Evolutionary conservation across 2,329 filamentous ascomycete genomes (phyloP), one percentile per base, ranked within the genome.

Genomic region (Fusarium agapanthi): DNA sequence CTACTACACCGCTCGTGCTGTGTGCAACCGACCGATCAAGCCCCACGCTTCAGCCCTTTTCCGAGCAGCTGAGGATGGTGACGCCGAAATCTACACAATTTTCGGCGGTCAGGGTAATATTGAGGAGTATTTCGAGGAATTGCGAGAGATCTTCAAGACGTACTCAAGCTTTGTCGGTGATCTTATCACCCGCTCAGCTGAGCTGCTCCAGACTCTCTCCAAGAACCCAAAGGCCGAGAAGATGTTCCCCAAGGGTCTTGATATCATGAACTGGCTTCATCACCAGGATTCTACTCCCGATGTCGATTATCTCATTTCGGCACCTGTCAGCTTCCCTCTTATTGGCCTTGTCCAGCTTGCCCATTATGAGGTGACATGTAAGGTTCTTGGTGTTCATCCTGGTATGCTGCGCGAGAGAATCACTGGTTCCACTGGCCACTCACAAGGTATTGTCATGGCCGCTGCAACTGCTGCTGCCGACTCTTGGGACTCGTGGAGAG

Each of bases 21-120:
- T 95, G 20, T 89, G 92, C 57, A 95, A 95, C 80, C 89, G 96
- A 77, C 89, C 93, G 58, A 95, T 98, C 80, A 95, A 95, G 84
- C 90, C 94, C 34, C 95, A 99, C 81, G 93, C 97, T 81, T 98
- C 97, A 44, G 97, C 96, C 40, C 88, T 99, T 51, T 90, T 98
- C 80, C 90, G 96, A 75, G 95, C 96, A 56, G 94, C 94, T 15
- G 91, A 93, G 51, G 95, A 98, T 71, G 92, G 90, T 70, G 91
- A 91, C 62, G 95, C 95, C 61, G 92, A 90, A 77, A 89, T 99
- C 67, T 99, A 97, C 86, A 95, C 92, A 74, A 95, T 99, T 70
- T 97, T 98, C 76, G 96, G 96, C 67, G 96, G 96, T 12, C 96
- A 99, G 82, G 96, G 96, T 77, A 99, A 99, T 83, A 98, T 99